A percentile compares a stretch with the other conserved stretches of the same genome.
phyloP scores from a whole-genome alignment of 768 basidiomycete genomes.

The Cystobasidium onofrii region DNA sequence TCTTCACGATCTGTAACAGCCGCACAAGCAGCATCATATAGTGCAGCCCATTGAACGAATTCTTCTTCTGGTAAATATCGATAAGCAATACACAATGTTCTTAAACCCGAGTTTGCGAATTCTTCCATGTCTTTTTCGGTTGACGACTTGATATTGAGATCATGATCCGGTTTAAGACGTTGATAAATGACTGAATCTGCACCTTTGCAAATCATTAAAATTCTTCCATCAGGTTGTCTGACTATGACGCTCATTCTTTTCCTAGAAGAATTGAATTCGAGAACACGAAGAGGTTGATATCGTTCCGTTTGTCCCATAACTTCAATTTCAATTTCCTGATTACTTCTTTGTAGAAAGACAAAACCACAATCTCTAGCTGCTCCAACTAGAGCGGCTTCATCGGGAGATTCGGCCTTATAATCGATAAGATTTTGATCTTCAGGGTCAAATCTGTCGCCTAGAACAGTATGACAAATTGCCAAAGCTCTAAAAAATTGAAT shows the following conservation, averaged over 20 bases:
- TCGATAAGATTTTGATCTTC: constrained; percentile 53
- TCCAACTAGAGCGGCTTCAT: constrained; percentile 86
- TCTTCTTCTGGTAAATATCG: constrained; percentile 71
- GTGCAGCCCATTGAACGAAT: constrained; percentile 67
- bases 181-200: constrained; percentile 92
- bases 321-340: constrained; percentile 73
- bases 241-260: constrained; percentile 94
- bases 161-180: constrained; percentile 68
- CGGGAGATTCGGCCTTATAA: constrained; percentile 94
- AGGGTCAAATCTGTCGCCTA: constrained; percentile 67
- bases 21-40: constrained; percentile 72
- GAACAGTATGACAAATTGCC: constrained; percentile 85
- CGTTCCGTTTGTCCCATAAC: constrained; percentile 80
- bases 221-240: constrained; percentile 69
- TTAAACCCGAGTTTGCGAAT: constrained; percentile 84
- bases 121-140: constrained; percentile 81
- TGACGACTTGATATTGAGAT: constrained; percentile 61
- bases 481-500: constrained; percentile 87
- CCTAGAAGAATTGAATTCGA: constrained; percentile 89
- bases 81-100: constrained; percentile 84
- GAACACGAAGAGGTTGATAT: constrained; percentile 65
- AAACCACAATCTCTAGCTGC: constrained; percentile 90
- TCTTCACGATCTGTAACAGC: constrained; percentile 74
- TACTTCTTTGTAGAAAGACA: constrained; percentile 69
- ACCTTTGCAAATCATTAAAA: constrained; percentile 89